Base-by-base conservation (phyloP, 2,329 filamentous ascomycete species). In the Thyridium curvatum region DNA sequence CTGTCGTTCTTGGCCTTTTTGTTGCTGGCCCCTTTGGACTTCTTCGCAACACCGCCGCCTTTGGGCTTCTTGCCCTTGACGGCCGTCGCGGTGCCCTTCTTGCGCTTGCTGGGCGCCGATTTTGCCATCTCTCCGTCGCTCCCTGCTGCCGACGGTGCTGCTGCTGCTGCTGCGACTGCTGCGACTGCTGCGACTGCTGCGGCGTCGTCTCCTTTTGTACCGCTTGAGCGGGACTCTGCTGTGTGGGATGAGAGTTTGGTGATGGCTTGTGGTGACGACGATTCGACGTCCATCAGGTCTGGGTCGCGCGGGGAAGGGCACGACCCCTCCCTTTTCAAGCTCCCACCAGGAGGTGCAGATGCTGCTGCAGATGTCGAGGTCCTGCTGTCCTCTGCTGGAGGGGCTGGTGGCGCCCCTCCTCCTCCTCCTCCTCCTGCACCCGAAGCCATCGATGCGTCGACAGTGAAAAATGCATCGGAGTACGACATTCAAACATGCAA, bases 371-470 rank as follows among this genome's bases (percentile, higher is more conserved):
- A n/a, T n/a, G n/a, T n/a, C n/a, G n/a, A n/a, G n/a, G n/a, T n/a
- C n/a, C n/a, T n/a, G n/a, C n/a, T n/a, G n/a, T n/a, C 40, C 49
- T 57, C 13, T 41, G 66, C 5, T 43, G 55, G 15, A 57, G 54
- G 21, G 21, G 21, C 31, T 33, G 14, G 12, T 10, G 14, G 3
- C 30, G 30, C 30, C 34, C 21, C 16, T 36, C 28, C 12, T n/a
- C 35, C 9, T n/a, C 26, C 15, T n/a, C 28, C 15, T 13, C 35
- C 12, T 17, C 18, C 14, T 6, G 21, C 5, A 12, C 35, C n/a
- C 35, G 35, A 16, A 10, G 34, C 34, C 34, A 36, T 36, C 10
- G 36, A 33, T 31, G 38, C 34, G 26, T 44, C 37, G 7, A 35
- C 9, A n/a, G 41, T 30, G 42, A 42, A 36, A 30, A 40, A 40